Conservation (phyloP, 164 flowering plant species). For the grape (Vitis vinifera) region DNA sequence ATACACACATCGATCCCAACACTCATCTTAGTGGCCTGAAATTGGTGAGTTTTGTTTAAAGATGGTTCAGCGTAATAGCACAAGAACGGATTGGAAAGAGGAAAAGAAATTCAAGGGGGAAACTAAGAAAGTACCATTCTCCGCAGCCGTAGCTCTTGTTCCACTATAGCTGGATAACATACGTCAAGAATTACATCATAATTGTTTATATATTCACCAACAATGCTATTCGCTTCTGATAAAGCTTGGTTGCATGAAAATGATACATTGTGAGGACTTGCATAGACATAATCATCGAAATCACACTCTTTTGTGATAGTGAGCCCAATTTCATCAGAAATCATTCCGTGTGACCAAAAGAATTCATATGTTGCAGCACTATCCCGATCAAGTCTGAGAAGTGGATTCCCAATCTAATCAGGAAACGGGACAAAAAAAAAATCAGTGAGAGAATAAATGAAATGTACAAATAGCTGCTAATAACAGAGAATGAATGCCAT, state of each 20-base stretch:
- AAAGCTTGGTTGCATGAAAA: constrained; percentile 55
- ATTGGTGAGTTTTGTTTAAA: neutral
- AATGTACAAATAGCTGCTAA: neutral
- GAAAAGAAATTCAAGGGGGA: neutral
- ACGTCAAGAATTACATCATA: constrained; percentile 93
- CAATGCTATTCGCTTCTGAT: constrained; percentile 50
- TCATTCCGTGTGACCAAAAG: constrained; percentile 98
- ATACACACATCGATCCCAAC: constrained; percentile 94
- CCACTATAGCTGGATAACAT: constrained; percentile 85
- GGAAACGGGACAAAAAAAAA: constrained; percentile 3
- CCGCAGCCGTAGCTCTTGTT: constrained; percentile 82
- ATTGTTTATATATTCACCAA: constrained; percentile 69
- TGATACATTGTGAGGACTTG: constrained; percentile 60
- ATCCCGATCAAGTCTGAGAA: constrained; percentile 78
- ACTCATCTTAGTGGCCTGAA: constrained; percentile 87
- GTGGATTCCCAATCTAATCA: constrained; percentile 88
- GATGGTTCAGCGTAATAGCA: neutral
- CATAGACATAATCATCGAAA: constrained; percentile 68
- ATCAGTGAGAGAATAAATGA: neutral
- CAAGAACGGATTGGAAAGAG: neutral
- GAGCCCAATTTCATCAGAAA: constrained; percentile 88
- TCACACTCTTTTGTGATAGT: constrained; percentile 74
- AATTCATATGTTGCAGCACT: constrained; percentile 65
- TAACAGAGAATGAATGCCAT: neutral
- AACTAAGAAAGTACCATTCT: constrained; percentile 49